These are phyloP conservation scores for Tricholoma furcatifolium DNA, from an alignment of 768 basidiomycete species.

Conservation along the genomic window DNA sequence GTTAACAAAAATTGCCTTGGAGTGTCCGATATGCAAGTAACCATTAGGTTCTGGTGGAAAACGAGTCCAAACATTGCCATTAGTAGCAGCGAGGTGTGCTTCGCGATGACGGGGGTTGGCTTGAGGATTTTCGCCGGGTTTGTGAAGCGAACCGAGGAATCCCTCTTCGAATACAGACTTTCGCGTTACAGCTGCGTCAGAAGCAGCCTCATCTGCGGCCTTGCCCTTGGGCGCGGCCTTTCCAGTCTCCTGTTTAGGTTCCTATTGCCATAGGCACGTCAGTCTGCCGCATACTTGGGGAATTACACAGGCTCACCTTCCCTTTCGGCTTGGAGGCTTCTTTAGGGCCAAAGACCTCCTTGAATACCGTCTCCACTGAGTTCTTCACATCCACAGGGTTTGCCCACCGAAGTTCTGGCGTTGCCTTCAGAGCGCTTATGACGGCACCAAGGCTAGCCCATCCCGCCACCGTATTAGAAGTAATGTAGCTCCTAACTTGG, in stretches of 20 bases:
- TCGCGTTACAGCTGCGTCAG: conserved; percentile 37
- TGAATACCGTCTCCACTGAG: conserved; percentile 68
- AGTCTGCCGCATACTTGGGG: not conserved
- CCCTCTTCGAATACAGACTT: conserved; percentile 90
- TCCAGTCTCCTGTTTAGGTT: conserved; percentile 49
- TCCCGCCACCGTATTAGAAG: conserved; percentile 52
- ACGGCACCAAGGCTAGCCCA: conserved; percentile 76
- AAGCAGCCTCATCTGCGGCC: conserved; percentile 24
- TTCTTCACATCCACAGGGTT: conserved; percentile 83
- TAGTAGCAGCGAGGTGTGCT: conserved; percentile 76
- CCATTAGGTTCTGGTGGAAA: conserved; percentile 99
- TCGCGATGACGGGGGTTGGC: conserved; percentile 74
- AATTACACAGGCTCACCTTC: conserved; percentile 43
- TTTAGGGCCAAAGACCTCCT: conserved; percentile 70
- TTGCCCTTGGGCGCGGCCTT: conserved; percentile 28
- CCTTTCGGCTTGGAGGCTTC: conserved; percentile 61
- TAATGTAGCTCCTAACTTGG: conserved; percentile 57
- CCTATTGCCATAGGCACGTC: conserved; percentile 27
- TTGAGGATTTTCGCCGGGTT: conserved; percentile 92
- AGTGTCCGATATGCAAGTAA: conserved; percentile 93
- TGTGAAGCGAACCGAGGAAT: conserved; percentile 89
- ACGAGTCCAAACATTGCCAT: conserved; percentile 86
- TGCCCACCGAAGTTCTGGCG: conserved; percentile 76
- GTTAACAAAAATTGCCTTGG: conserved; percentile 97
- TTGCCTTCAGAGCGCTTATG: conserved; percentile 61